These are phyloP conservation scores for Cutaneotrichosporon spelunceum DNA, from an alignment of 1,284 basidiomycete species.

Conservation along the genomic window DNA sequence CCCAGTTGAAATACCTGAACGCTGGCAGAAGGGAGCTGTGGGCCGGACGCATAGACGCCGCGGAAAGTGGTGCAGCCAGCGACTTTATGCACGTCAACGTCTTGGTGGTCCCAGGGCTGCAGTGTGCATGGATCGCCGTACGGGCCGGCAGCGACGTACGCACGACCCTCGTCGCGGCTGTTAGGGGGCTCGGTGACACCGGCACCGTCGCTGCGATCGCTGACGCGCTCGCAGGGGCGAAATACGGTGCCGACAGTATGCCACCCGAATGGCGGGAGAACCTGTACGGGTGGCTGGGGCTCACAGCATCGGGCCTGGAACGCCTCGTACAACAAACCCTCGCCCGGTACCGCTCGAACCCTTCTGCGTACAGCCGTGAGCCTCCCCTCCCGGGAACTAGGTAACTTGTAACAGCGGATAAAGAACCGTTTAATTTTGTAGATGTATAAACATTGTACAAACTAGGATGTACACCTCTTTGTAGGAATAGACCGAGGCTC, in stretches of 20 bases:
- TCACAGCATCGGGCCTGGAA: neutral
- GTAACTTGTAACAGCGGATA: no score
- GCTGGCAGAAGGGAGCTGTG: neutral
- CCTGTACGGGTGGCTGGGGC: slow-evolving; percentile 10
- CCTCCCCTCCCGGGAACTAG: no score
- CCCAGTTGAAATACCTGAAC: neutral
- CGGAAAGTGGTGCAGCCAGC: neutral
- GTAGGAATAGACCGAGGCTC: no score
- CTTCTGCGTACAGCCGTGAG: slow-evolving; percentile 31
- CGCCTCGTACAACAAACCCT: neutral
- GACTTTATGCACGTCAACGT: neutral
- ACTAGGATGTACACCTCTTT: no score
- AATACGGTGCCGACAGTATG: slow-evolving; percentile 7
- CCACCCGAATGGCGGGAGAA: slow-evolving; percentile 5
- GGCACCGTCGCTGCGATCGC: slow-evolving; percentile 14
- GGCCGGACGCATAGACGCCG: neutral
- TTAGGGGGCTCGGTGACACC: slow-evolving; percentile 6
- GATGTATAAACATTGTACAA: no score
- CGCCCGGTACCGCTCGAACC: neutral
- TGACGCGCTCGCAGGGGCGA: slow-evolving; percentile 1
- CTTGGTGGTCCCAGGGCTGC: slow-evolving; percentile 12
- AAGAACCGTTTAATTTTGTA: no score
- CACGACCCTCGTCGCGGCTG: slow-evolving; percentile 4
- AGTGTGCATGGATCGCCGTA: slow-evolving; percentile 6
- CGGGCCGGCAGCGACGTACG: neutral